Base-by-base conservation (phyloP, 225 moss, liverwort and hornwort species). In the Pseudoscleropodium purum region DNA sequence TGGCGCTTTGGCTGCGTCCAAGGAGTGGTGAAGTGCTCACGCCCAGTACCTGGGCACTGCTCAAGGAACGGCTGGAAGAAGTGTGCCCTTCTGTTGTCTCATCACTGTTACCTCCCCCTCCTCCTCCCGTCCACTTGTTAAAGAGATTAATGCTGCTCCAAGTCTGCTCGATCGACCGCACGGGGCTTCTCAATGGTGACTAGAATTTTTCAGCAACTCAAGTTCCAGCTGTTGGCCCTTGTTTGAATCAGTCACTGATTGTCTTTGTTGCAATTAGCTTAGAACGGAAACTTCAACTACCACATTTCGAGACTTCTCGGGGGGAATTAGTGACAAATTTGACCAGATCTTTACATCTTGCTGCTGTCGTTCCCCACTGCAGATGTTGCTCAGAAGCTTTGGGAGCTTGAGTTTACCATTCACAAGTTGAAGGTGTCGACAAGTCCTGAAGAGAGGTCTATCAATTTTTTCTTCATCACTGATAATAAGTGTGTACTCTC, bases 381-480 rank as follows among this genome's bases (percentile, higher is more conserved):
- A 96, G 96, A 93, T 88, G 96, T 95, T 84, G 86, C 95, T 81
- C 94, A 95, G 85, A 95, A 92, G 88, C 95, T 96, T 43, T 96
- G 96, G 96, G 96, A 96, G 89, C 88, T 95, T 54, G 95, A 96
- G 90, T 95, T 96, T 39, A 95, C 95, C 67, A 96, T 96, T 80
- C 96, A 96, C 91, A 95, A 89, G 85, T 94, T 96, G 93, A 96
- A 96, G 92, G 93, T 96, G 82, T 96, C 96, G 72, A 96, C 96
- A 4, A 96, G 92, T 79, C 96, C 96, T 43, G 96, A 95, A 59
- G 95, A 93, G 90, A 94, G 90, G 89, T 96, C 96, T 20, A 91
- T 96, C 86, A 95, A 95, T 81, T 91, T 96, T 64, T 96, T 96
- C 84, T 93, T 95, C 87, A 75, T 96, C 63, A 92, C 91, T 10